Conservation (phyloP, 352 stramenopile species). For the Phytophthora sojae region DNA sequence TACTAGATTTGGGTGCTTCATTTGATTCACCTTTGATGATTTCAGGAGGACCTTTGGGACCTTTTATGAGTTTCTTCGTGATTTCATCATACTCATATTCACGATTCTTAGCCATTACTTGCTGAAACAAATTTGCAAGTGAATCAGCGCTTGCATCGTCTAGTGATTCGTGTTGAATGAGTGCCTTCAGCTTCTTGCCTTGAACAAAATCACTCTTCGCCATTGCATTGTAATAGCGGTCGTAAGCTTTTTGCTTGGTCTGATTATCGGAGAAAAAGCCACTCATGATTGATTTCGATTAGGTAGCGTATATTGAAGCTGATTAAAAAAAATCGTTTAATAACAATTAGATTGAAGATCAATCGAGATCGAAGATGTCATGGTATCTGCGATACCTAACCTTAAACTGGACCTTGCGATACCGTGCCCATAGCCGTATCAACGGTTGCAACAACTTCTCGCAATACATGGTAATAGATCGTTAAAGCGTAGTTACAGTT, state of each 20-base stretch:
- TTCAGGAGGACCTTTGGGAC: constrained; percentile 1
- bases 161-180: constrained; percentile 3
- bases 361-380: not conserved
- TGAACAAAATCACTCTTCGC: not conserved
- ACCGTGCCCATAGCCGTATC: constrained; percentile 12
- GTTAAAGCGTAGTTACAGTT: constrained; percentile 9
- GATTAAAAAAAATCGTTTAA: constrained; percentile 5
- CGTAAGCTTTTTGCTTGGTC: not conserved
- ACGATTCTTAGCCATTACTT: not conserved
- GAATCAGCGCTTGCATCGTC: constrained; percentile 1
- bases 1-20: not conserved
- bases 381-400: not conserved
- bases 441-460: constrained; percentile 10
- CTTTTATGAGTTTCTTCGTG: not conserved
- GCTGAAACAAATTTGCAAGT: constrained; percentile 2
- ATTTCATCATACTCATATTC: constrained; percentile 1
- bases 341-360: not conserved
- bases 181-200: not conserved
- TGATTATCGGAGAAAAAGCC: constrained; percentile 1
- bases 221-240: constrained; percentile 1
- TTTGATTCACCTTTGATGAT: not conserved
- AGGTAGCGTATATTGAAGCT: not conserved
- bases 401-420: not conserved
- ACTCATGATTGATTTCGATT: not conserved
- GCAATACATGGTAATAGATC: constrained; percentile 22